Base-by-base conservation (phyloP, 495 filamentous ascomycete genomes). In the Xylaria bambusicola region DNA sequence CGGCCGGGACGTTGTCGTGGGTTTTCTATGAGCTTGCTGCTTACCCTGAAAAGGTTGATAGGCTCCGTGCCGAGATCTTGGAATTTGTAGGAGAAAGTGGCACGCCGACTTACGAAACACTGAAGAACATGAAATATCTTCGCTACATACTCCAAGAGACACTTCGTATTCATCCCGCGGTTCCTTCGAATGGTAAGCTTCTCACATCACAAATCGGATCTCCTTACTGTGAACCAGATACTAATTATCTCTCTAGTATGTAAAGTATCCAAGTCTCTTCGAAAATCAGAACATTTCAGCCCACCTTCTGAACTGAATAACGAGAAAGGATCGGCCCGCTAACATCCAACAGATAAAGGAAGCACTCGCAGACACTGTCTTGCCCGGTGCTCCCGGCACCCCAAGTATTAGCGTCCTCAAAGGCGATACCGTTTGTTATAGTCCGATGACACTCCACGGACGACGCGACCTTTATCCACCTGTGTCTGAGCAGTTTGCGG, bases 1-100 rank as follows among this genome's bases (percentile, higher is more conserved):
- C 84, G 3, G 80, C 78, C 26, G 75, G 72, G 13, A 79, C 84
- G 0, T 65, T 85, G 0, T 77, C 79, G 1, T 87, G 83, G 83
- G 70, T 75, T 1, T 70, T 86, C 64, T 85, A 79, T 63, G 72
- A 77, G 48, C 62, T 84, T 12, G 71, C 84, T 0, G 76, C 80
- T 2, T 72, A 80, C 46, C 82, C 79, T 1, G 62, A 69, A 9
- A 77, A 80, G 9, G 86, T 74, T 64, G 56, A 65, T 2, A 73
- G 74, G 31, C 71, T 86, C 15, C 73, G 78, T 20, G 60, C 58
- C 29, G 77, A 80, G 44, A 60, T 77, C 27, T 58, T 75, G n/a
- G 60, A 52, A 15, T 62, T 52, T 4, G 65, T 76, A 36, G 73
- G 73, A 8, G 58, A 62, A 0, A 38, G 60, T 0, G 54, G 65